These are phyloP conservation scores for Phytophthora megakarya DNA, from an alignment of 352 stramenopile species.

Conservation along the genomic window DNA sequence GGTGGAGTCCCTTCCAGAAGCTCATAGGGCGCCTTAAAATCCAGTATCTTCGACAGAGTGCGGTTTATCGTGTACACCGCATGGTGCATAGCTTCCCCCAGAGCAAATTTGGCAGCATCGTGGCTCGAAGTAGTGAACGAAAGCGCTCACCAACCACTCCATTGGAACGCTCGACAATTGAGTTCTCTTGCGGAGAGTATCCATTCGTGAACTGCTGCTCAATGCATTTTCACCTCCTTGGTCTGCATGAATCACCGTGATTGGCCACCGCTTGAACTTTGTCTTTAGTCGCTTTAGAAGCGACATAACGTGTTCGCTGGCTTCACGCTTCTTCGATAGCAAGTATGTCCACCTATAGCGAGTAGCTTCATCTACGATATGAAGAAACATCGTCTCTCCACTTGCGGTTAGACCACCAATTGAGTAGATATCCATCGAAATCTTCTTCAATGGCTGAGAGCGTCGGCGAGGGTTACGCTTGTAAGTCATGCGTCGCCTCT, in stretches of 20 bases:
- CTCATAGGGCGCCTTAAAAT: not conserved
- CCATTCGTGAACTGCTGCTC: not conserved
- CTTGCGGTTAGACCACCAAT: not conserved
- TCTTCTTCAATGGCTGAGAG: not conserved
- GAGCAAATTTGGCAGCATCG: not conserved
- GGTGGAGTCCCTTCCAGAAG: not conserved
- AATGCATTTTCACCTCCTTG: not conserved
- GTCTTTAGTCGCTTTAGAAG: not conserved
- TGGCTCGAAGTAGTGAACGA: not conserved
- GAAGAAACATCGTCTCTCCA: not conserved
- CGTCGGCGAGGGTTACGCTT: not conserved
- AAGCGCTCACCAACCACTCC: not conserved
- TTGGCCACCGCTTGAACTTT: not conserved
- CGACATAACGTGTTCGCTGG: not conserved
- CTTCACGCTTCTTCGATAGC: not conserved
- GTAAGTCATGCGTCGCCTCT: not conserved
- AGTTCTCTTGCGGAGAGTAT: not conserved
- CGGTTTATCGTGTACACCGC: not conserved
- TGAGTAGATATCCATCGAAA: not conserved
- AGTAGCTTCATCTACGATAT: not conserved
- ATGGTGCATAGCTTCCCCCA: not conserved
- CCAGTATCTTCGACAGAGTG: not conserved
- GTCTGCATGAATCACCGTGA: not conserved
- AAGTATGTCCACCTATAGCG: not conserved
- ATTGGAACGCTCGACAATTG: not conserved